Evolutionary conservation across 2,329 filamentous ascomycete genomes (phyloP).

Genomic region (Trichophyton equinum): DNA sequence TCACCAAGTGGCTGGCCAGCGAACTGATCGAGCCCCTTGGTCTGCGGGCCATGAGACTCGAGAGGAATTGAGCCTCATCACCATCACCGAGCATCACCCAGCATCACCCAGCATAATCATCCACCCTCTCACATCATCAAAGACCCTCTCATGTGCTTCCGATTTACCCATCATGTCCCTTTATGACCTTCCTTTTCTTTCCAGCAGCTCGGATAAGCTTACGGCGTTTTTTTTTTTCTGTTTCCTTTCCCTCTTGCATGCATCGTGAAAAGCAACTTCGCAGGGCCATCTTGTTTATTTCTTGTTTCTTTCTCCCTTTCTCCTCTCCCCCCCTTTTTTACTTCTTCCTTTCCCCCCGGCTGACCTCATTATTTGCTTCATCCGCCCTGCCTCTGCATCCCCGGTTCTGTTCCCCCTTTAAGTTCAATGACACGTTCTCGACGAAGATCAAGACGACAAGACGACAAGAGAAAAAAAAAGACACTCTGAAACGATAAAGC

Average conservation of each 20-base stretch:
- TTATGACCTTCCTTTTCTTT: too few species aligned
- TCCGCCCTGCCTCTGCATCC: background rate
- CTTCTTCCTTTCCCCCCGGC: background rate
- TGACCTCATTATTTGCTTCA: background rate
- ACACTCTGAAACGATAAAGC: background rate
- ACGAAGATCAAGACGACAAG: background rate
- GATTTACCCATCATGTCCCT: too few species aligned
- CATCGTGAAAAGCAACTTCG: background rate
- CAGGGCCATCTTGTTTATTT: too few species aligned
- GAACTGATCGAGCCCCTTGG: conserved; percentile 15
- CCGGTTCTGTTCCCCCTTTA: background rate
- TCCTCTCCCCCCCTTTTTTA: background rate
- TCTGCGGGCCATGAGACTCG: conserved; percentile 2
- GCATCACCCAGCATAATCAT: too few species aligned
- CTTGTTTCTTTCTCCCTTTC: background rate
- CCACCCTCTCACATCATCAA: too few species aligned
- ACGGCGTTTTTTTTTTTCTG: background rate
- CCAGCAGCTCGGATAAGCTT: too few species aligned
- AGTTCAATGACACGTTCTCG: background rate
- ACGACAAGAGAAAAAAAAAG: background rate
- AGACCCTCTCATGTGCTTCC: too few species aligned
- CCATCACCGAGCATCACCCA: too few species aligned
- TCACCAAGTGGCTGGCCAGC: conserved; percentile 31
- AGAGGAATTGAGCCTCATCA: background rate
- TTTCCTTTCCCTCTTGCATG: background rate